phyloP scores from a whole-genome alignment of 768 basidiomycete genomes.

The Strobilomyces echinocephalus region DNA sequence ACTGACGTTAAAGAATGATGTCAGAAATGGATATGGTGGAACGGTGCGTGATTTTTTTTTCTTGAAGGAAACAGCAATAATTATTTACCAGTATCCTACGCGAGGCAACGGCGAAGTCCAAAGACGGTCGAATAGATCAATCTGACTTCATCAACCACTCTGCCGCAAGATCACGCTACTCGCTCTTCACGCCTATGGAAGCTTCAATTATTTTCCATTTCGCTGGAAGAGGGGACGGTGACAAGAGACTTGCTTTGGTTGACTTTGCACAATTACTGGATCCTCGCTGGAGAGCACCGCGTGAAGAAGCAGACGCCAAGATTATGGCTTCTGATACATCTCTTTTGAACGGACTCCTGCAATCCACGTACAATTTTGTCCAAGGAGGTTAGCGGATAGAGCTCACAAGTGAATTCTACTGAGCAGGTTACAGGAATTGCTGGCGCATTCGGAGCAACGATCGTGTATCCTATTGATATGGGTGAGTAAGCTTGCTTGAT shows the following conservation, averaged over 20 bases:
- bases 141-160: slow-evolving; percentile 93
- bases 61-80: neutral
- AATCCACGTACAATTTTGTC: slow-evolving; percentile 81
- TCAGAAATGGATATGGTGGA: slow-evolving; percentile 95
- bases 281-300: slow-evolving; percentile 78
- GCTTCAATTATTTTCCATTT: slow-evolving; percentile 98
- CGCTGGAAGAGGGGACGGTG: slow-evolving; percentile 71
- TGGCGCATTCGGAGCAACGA: slow-evolving; percentile 93
- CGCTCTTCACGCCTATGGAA: slow-evolving; percentile 96
- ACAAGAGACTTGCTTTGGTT: slow-evolving; percentile 70
- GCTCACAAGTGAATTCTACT: neutral
- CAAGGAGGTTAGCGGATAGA: slow-evolving; percentile 62
- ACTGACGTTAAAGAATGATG: slow-evolving; percentile 4
- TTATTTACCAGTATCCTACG: slow-evolving; percentile 62
- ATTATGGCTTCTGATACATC: slow-evolving; percentile 33
- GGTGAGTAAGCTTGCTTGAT: slow-evolving; percentile 44
- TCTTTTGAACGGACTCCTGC: slow-evolving; percentile 50
- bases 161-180: slow-evolving; percentile 82
- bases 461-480: slow-evolving; percentile 95
- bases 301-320: slow-evolving; percentile 43
- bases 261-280: slow-evolving; percentile 94
- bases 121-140: slow-evolving; percentile 93
- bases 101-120: slow-evolving; percentile 84
- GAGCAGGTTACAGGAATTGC: slow-evolving; percentile 61
- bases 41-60: slow-evolving; percentile 39